phyloP scores from a whole-genome alignment of 2,329 filamentous ascomycete genomes.

The Fusarium sp. region DNA sequence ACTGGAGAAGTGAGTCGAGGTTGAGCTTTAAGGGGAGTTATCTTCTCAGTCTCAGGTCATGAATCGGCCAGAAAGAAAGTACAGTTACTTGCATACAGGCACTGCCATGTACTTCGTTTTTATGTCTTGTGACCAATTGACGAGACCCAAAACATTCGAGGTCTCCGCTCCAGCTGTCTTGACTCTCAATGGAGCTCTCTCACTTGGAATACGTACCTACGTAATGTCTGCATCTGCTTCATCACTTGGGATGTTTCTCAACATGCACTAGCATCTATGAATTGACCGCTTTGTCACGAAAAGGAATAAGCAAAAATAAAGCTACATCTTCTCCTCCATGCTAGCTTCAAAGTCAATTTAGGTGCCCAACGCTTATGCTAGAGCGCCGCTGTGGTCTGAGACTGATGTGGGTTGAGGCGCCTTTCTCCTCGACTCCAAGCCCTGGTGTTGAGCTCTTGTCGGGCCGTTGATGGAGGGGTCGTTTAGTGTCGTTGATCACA shows the following conservation, averaged over 20 bases:
- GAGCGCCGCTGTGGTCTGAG: slow-evolving; percentile 21
- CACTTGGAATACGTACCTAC: slow-evolving; percentile 25
- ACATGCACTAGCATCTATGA: neutral
- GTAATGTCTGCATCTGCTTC: slow-evolving; percentile 39
- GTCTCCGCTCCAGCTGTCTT: slow-evolving; percentile 30
- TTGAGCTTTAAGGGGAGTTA: slow-evolving; percentile 36
- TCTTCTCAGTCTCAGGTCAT: slow-evolving; percentile 25
- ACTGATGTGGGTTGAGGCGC: slow-evolving; percentile 20
- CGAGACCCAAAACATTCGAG: slow-evolving; percentile 15
- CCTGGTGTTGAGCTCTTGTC: slow-evolving; percentile 39
- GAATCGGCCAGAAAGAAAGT: slow-evolving; percentile 30
- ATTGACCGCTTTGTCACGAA: slow-evolving; percentile 39
- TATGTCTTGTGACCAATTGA: slow-evolving; percentile 39
- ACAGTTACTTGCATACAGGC: slow-evolving; percentile 30
- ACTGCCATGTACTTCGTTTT: slow-evolving; percentile 27
- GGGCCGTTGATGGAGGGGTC: slow-evolving; percentile 40
- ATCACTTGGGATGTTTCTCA: neutral
- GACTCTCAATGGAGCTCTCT: slow-evolving; percentile 20
- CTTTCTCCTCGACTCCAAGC: slow-evolving; percentile 29
- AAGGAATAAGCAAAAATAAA: slow-evolving; percentile 23
- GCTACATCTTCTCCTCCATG: slow-evolving; percentile 5
- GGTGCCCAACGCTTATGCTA: slow-evolving; percentile 10
- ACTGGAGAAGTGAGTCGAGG: slow-evolving; percentile 29
- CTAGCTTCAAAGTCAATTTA: slow-evolving; percentile 9
- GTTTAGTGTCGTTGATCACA: slow-evolving; percentile 21